Evolutionary conservation across 495 filamentous ascomycete species (phyloP).

Genomic region (Hypoxylon fragiforme): DNA sequence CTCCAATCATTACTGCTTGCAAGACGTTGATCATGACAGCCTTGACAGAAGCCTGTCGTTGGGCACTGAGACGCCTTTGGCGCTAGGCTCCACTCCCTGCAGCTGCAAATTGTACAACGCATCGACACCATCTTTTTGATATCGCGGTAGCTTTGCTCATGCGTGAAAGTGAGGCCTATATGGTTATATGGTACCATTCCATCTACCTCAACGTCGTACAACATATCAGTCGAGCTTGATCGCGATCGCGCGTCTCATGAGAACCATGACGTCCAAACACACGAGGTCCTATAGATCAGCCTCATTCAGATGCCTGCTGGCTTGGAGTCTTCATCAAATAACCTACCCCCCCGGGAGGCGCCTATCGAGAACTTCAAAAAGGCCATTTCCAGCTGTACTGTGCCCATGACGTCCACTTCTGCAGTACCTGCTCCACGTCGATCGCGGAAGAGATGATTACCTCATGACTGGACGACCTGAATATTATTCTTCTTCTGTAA

Average conservation of each 20-base stretch:
- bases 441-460: constrained; percentile 4
- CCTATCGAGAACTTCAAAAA: constrained; percentile 15
- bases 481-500: constrained; percentile 97
- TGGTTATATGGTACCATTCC: constrained; percentile 31
- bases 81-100: constrained; percentile 47
- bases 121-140: constrained; percentile 45
- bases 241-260: constrained; percentile 28
- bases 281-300: constrained; percentile 12
- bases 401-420: constrained; percentile 6
- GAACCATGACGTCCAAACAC: constrained; percentile 12
- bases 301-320: constrained; percentile 8
- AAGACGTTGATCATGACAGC: constrained; percentile 36
- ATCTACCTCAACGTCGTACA: constrained; percentile 26
- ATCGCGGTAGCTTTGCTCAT: constrained; percentile 23
- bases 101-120: constrained; percentile 52
- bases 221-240: constrained; percentile 23
- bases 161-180: constrained; percentile 24
- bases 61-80: constrained; percentile 53
- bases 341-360: constrained; percentile 6
- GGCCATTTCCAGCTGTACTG: constrained; percentile 2
- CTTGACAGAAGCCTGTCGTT: constrained; percentile 43
- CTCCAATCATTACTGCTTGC: constrained; percentile 34
- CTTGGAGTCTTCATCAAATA: constrained; percentile 16
- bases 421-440: constrained; percentile 15
- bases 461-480: constrained; percentile 82